These are phyloP conservation scores for Neopestalotiopsis sp. DNA, from an alignment of 2,329 filamentous ascomycete genomes.

Conservation along the genomic window DNA sequence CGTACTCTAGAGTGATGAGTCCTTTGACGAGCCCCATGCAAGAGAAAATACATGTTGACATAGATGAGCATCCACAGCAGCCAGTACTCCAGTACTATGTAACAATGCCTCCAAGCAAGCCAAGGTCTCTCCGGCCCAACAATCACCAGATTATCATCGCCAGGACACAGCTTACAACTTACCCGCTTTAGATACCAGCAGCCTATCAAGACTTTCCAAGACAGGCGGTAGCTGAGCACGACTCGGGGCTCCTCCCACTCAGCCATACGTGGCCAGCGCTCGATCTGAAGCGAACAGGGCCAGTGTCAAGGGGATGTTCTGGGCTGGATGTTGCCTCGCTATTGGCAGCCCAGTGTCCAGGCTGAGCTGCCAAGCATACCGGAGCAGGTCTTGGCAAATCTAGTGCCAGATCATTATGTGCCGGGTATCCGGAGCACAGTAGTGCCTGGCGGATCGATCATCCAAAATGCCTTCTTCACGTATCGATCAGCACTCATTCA, in stretches of 20 bases:
- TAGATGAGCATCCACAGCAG: too few relatives aligned
- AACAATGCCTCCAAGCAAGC: too few relatives aligned
- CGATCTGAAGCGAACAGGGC: neutral
- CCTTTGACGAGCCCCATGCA: too few relatives aligned
- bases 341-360: conserved; percentile 5
- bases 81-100: too few relatives aligned
- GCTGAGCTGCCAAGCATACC: conserved; percentile 13
- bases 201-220: neutral
- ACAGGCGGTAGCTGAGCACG: neutral
- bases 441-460: neutral
- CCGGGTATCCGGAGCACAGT: conserved; percentile 2
- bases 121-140: too few relatives aligned
- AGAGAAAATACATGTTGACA: too few relatives aligned
- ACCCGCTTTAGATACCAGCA: neutral
- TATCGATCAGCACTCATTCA: neutral
- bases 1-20: too few relatives aligned
- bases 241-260: neutral
- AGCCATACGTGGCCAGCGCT: neutral
- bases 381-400: conserved; percentile 11
- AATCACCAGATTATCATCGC: too few relatives aligned
- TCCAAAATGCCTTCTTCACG: neutral
- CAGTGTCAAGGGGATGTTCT: neutral
- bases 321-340: neutral
- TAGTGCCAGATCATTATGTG: conserved; percentile 13
- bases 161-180: neutral